phyloP scores from a whole-genome alignment of 2,329 filamentous ascomycete species.

The Rhynchosporium secalis region DNA sequence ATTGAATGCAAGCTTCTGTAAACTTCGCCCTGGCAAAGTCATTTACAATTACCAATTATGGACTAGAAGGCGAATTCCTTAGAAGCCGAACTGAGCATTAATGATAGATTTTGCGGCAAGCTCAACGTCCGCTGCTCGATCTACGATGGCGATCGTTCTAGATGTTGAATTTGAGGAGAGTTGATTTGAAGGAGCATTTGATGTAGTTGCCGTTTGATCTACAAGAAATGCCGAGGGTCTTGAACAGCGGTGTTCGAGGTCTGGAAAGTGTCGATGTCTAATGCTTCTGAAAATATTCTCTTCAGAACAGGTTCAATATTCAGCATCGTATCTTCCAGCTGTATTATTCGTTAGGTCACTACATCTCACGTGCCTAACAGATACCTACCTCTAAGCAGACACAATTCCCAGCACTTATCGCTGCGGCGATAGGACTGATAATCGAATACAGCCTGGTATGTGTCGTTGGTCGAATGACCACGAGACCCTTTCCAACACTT shows the following conservation, averaged over 20 bases:
- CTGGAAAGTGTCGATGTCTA: slow-evolving; percentile 52
- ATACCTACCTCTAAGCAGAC: slow-evolving; percentile 48
- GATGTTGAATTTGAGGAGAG: slow-evolving; percentile 42
- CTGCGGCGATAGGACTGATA: slow-evolving; percentile 47
- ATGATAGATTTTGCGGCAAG: slow-evolving; percentile 54
- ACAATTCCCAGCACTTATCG: slow-evolving; percentile 53
- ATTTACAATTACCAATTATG: slow-evolving; percentile 64
- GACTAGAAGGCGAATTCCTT: slow-evolving; percentile 60
- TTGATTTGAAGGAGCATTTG: background rate
- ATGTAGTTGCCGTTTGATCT: slow-evolving; percentile 17
- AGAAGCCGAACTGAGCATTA: slow-evolving; percentile 54
- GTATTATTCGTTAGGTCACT: background rate
- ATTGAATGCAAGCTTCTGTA: slow-evolving; percentile 20
- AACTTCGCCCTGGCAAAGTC: slow-evolving; percentile 60
- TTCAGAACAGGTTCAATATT: slow-evolving; percentile 44
- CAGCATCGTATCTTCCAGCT: slow-evolving; percentile 32
- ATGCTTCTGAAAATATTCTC: slow-evolving; percentile 42
- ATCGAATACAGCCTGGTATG: slow-evolving; percentile 52
- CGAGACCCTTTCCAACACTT: slow-evolving; percentile 44
- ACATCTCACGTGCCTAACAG: background rate
- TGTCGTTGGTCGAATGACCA: slow-evolving; percentile 49
- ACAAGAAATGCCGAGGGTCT: slow-evolving; percentile 24
- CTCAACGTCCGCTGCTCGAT: slow-evolving; percentile 57
- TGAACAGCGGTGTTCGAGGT: slow-evolving; percentile 36
- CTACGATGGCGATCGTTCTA: slow-evolving; percentile 56